Conservation (phyloP, 108 stramenopile species). For the Cyclotella cryptica region DNA sequence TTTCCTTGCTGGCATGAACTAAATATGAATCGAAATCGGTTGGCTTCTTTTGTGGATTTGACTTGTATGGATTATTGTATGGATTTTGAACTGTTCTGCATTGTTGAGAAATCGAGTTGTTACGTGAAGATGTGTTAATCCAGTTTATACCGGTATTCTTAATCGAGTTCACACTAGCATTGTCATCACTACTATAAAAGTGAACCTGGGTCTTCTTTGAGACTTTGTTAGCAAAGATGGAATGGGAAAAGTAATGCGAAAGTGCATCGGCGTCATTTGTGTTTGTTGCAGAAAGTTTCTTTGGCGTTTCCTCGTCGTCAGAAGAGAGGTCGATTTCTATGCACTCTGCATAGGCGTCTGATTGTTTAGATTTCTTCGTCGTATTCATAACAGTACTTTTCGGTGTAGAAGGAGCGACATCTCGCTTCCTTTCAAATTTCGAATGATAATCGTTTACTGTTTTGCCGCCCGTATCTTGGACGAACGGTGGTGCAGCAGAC, state of each 20-base stretch:
- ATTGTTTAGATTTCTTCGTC: neutral
- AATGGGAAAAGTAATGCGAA: neutral
- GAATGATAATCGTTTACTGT: neutral
- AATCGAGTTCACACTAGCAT: neutral
- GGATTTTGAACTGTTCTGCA: neutral
- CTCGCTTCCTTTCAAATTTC: conserved; percentile 12
- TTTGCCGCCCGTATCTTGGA: neutral
- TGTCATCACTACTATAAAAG: neutral
- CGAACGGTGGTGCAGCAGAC: neutral
- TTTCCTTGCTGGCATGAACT: neutral
- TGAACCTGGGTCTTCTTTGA: neutral
- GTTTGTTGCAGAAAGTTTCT: neutral
- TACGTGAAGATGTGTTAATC: neutral
- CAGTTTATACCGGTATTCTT: neutral
- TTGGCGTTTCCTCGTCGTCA: neutral
- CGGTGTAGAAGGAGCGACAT: neutral
- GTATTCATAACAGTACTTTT: neutral
- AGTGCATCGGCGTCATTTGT: neutral
- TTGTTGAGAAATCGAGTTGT: neutral
- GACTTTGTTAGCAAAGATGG: conserved; percentile 1
- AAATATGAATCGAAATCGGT: neutral
- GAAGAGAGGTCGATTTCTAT: conserved; percentile 9
- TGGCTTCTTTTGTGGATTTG: neutral
- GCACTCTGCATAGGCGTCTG: neutral
- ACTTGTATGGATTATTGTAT: conserved; percentile 13